Evolutionary conservation across 805 yeast genomes (phyloP).

Genomic region (Vanderwaltozyma tropicalis): DNA sequence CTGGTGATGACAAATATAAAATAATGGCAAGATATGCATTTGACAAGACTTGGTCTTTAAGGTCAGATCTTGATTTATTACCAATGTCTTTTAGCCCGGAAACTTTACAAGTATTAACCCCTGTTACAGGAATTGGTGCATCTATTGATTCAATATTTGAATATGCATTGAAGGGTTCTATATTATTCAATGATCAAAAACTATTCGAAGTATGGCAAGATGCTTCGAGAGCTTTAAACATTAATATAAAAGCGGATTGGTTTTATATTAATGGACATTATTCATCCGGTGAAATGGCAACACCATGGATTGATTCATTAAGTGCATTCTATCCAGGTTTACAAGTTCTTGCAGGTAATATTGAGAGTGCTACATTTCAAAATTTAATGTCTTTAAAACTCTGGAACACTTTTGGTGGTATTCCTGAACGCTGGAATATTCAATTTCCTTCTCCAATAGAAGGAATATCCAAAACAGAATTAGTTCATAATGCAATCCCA

Average conservation of each 20-base stretch:
- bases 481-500: conserved; percentile 10
- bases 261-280: conserved; percentile 48
- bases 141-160: conserved; percentile 87
- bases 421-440: conserved; percentile 83
- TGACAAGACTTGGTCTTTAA: conserved; percentile 56
- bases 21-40: conserved; percentile 50
- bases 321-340: conserved; percentile 86
- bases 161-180: conserved; percentile 67
- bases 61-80: conserved; percentile 51
- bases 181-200: conserved; percentile 55
- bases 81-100: conserved; percentile 70
- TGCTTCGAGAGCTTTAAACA: conserved; percentile 48
- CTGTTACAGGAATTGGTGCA: conserved; percentile 77
- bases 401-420: conserved; percentile 70
- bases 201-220: conserved; percentile 46
- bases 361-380: conserved; percentile 49
- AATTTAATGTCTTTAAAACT: conserved; percentile 60
- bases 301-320: conserved; percentile 75
- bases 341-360: conserved; percentile 66
- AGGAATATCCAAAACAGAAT: background rate
- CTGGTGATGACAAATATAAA: conserved; percentile 67
- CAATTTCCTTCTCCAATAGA: background rate
- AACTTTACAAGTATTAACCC: conserved; percentile 44
- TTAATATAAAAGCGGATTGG: conserved; percentile 43
- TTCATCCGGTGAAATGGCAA: conserved; percentile 37